Percentiles rank a stretch among this genome's conserved stretches.
These are phyloP conservation scores for Apiotrichum gamsii DNA, from an alignment of 1,284 basidiomycete genomes.

Conservation along the genomic window DNA sequence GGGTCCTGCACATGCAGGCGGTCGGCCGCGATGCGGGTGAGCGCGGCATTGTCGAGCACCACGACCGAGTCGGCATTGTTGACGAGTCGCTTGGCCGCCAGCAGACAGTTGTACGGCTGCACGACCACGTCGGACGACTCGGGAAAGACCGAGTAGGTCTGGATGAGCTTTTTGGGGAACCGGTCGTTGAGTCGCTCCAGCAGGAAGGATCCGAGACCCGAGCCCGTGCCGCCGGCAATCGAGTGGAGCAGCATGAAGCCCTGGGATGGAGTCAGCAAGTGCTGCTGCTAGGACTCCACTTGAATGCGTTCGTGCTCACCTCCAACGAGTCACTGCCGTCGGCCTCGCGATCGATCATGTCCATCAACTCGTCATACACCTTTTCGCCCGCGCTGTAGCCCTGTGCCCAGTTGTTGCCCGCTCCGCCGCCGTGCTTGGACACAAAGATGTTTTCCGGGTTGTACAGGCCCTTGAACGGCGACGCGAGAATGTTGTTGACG, in stretches of 20 bases:
- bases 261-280: conserved; percentile 49
- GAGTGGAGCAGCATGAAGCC: conserved; percentile 99
- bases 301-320: conserved; percentile 55
- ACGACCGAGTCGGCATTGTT: conserved; percentile 97
- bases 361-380: conserved; percentile 95
- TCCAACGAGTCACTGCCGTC: conserved; percentile 97
- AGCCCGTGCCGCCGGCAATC: conserved; percentile 97
- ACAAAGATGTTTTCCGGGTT: conserved; percentile 98
- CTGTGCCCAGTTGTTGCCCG: conserved; percentile 98
- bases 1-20: conserved; percentile 84
- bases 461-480: conserved; percentile 88
- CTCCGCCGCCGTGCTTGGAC: conserved; percentile 92
- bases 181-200: conserved; percentile 94
- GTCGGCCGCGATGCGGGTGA: conserved; percentile 86
- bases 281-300: background rate
- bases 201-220: conserved; percentile 93
- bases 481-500: conserved; percentile 87
- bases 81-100: conserved; percentile 90
- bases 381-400: conserved; percentile 84
- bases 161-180: conserved; percentile 98
- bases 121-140: conserved; percentile 93
- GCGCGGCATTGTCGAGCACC: conserved; percentile 92
- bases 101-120: conserved; percentile 91
- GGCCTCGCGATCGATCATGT: conserved; percentile 98
- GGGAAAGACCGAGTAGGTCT: conserved; percentile 98